Base-by-base conservation (phyloP, 2,329 filamentous ascomycete genomes). In the Talaromyces sp. region DNA sequence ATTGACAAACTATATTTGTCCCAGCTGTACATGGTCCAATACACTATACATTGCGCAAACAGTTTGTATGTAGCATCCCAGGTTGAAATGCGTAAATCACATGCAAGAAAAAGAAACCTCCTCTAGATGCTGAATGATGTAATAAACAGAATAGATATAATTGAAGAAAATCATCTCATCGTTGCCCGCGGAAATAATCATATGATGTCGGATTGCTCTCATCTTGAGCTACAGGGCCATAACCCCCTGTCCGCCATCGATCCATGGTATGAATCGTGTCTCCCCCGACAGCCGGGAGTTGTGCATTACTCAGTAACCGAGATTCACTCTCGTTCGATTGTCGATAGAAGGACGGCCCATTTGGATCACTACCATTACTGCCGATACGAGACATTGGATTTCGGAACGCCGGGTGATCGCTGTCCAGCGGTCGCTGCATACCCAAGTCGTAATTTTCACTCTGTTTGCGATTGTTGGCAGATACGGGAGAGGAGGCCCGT, bases 281-380 rank as follows among this genome's bases (percentile, higher is more conserved):
- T 31, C 3, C 22, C 7, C 28, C 50, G 6, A 35, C 57, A 28
- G 54, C 69, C 0, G 70, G 70, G 5, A 54, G 63, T 56, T 77
- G 73, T 2, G 71, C 71, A 56, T 75, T 67, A 28, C 61, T 67
- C 17, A 78, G 63, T 8, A 78, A 64, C 28, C 66, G 64, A 1
- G 69, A 69, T 53, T 75, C 73, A 41, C 73, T 76, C 60, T 77
- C 75, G 58, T 76, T 73, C 1, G 62, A 60, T 4, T 69, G 66
- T 2, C 65, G 67, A 56, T 76, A 77, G 19, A 74, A 59, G 0
- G 67, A 4, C 58, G 57, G 21, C 9, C 39, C 36, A 4, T 43
- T 40, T 13, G 22, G 35, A 63, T 40, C 33, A 36, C 57, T n/a
- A 9, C 61, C 62, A 21, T 31, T 31, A 58, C 67, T 69, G 46